Conservation (phyloP, 148 eudicot species). For the Fagopyrum esculentum region DNA sequence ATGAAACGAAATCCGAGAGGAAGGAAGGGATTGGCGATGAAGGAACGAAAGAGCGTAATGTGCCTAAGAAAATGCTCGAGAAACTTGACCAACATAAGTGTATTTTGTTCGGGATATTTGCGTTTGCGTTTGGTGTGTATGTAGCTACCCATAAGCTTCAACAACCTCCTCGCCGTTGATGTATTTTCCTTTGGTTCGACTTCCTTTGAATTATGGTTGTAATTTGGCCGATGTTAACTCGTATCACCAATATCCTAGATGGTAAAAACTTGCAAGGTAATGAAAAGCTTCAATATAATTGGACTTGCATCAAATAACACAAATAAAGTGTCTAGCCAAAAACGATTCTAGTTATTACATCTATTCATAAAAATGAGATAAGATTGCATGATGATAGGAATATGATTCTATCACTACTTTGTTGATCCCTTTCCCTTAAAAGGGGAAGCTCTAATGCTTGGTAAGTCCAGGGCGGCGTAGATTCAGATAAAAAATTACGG, state of each 20-base stretch:
- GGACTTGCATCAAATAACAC: background rate
- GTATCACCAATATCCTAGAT: background rate
- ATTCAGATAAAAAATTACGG: no score
- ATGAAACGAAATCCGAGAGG: slow-evolving; percentile 2
- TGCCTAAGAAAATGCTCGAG: background rate
- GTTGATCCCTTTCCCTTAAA: background rate
- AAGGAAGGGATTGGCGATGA: background rate
- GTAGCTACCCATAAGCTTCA: slow-evolving; percentile 33
- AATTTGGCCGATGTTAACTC: background rate
- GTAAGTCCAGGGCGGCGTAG: no score
- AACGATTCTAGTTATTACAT: background rate
- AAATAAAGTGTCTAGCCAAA: background rate
- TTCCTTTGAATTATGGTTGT: background rate
- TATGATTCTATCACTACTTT: slow-evolving; percentile 2
- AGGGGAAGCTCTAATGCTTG: background rate
- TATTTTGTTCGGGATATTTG: slow-evolving; percentile 23
- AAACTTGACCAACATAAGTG: background rate
- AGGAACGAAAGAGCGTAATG: background rate
- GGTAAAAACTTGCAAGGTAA: background rate
- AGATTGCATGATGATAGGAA: background rate
- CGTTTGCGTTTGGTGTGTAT: slow-evolving; percentile 52
- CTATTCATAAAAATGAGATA: background rate
- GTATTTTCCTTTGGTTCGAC: background rate
- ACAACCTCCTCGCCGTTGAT: slow-evolving; percentile 4
- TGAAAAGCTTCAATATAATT: background rate